phyloP scores from a whole-genome alignment of 2,329 filamentous ascomycete genomes.

The Ilyonectria robusta region DNA sequence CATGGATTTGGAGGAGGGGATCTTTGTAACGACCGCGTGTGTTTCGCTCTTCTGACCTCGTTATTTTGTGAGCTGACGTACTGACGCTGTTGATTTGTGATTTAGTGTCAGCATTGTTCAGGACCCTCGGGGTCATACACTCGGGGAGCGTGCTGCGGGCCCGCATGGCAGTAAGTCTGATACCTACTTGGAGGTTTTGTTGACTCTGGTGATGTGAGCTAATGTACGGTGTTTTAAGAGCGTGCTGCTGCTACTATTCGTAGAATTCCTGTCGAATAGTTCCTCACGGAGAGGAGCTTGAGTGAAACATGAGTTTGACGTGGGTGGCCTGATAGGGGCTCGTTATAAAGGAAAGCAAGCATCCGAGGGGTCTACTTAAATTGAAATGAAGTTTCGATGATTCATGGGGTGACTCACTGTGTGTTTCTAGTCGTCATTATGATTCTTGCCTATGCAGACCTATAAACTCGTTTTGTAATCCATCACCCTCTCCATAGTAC shows the following conservation, averaged over 20 bases:
- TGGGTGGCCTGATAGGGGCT: not conserved
- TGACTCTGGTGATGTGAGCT: not conserved
- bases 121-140: slow-evolving; percentile 6
- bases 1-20: slow-evolving; percentile 8
- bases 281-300: not conserved
- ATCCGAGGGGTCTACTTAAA: too few relatives aligned
- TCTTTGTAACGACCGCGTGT: slow-evolving; percentile 19
- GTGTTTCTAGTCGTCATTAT: too few relatives aligned
- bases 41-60: not conserved
- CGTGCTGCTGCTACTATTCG: slow-evolving; percentile 23
- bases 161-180: slow-evolving; percentile 15
- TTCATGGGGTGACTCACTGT: too few relatives aligned
- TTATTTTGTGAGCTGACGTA: not conserved
- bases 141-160: slow-evolving; percentile 19
- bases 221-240: not conserved
- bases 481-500: too few relatives aligned
- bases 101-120: slow-evolving; percentile 17
- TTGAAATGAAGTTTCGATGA: too few relatives aligned
- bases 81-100: not conserved
- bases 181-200: too few relatives aligned
- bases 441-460: too few relatives aligned
- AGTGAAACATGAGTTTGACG: too few relatives aligned
- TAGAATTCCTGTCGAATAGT: not conserved
- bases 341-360: too few relatives aligned
- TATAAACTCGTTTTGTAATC: too few relatives aligned